Base-by-base conservation (phyloP, 345 rosid species). In the Acer yangbiense region DNA sequence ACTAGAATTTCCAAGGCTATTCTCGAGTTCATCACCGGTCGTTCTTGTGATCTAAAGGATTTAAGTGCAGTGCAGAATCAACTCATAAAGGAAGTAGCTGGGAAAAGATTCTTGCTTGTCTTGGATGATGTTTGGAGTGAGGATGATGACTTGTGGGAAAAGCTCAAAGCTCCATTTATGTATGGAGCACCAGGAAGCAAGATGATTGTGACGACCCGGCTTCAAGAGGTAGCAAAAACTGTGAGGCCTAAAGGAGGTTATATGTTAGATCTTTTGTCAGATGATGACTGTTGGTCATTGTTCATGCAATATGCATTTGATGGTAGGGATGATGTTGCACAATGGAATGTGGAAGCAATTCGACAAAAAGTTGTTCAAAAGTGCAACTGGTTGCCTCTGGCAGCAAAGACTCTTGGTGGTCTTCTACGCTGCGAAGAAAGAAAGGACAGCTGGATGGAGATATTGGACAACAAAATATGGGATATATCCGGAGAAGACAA, bases 81-180 rank as follows among this genome's bases (percentile, higher is more conserved):
- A 20, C 54, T 76, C 50, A 21, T 9, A 11, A 27, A 16, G 12
- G 48, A 20, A 16, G 35, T 76, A 1, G 12, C 9, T 21, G 69
- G 52, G 14, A 76, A 81, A 55, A 71, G 48, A 17, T 32, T 72
- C 29, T 65, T 81, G 4, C 73, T 81, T 50, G 83, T 76, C 27
- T 48, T 81, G 61, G 83, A 81, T 67, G 83, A 76, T 60, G 74
- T 81, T 9, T 76, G 83, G 80, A 71, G 23, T 35, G 68, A 81
- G 20, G 69, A 67, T 20, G 29, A 9, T 21, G 20, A 54, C 16
- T 17, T 57, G 16, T 81, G 80, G 83, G 73, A 81, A 16, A 50
- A 29, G 7, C 14, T 81, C 44, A 27, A 5, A 29, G 39, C 43
- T 17, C 39, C 73, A 6, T 65, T 76, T 10, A 71, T 27, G 29